Base-by-base conservation (phyloP, 179 eudicot species). In the Sideroxylon spinosum region DNA sequence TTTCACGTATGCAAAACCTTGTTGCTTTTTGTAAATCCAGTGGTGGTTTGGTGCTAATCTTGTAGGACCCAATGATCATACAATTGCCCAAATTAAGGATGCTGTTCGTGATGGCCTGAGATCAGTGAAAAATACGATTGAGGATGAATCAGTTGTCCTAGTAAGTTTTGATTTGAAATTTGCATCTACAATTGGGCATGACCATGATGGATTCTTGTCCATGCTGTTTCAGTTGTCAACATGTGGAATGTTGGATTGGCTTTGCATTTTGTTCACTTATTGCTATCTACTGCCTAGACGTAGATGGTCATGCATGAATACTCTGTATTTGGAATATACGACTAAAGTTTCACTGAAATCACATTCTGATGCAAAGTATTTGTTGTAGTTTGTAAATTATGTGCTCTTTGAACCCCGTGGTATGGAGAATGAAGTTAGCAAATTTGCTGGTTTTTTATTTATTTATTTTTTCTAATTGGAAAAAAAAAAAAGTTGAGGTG, bases 81-180 rank as follows among this genome's bases (percentile, higher is more conserved):
- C 98, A 48, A 95, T 95, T 86, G 97, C 98, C 14, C 98, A 95
- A 81, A 95, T 95, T 78, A 95, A 95, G 90, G 98, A 95, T 84
- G 98, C 98, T 66, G 91, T 95, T 77, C 97, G 98, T 86, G 98
- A 95, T 88, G 98, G 98, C 44, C 89, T 95, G 60, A 90, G 98
- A 86, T 84, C 93, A 53, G 98, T 95, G 25, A 95, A 95, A 83
- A 95, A 95, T 77, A 95, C 98, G 9, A 79, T 95, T 46, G 98
- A 95, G 81, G 98, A 95, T 85, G 98, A 93, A 87, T 87, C 97
- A 67, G 92, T 93, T 79, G 85, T 94, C 63, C 83, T 91, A 69
- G 98, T 93, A 82, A 85, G 92, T 81, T 26, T 4, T 28, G 32
- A 46, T 76, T 16, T 79, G 20, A 68, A 28, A 49, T 25, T 4